Evolutionary conservation across 345 rosid species (phyloP).

Genomic region (Sisymbrium irio): DNA sequence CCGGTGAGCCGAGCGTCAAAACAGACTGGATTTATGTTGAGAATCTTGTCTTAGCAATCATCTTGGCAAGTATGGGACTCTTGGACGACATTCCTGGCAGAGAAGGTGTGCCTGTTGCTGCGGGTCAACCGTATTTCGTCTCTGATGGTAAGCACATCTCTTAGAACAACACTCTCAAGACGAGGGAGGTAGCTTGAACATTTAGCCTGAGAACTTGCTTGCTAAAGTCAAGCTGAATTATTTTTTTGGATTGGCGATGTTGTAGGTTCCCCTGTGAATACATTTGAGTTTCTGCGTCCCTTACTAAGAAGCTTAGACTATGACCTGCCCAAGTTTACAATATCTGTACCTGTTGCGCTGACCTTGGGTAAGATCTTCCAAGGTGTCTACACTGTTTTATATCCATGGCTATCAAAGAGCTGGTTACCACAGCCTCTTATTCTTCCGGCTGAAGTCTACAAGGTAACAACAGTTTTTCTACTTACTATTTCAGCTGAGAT

Average conservation of each 20-base stretch:
- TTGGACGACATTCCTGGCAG: constrained; percentile 79
- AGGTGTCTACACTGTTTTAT: constrained; percentile 56
- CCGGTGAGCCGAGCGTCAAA: constrained; percentile 69
- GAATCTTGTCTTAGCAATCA: constrained; percentile 75
- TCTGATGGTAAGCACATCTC: constrained; percentile 69
- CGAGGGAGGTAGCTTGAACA: background rate
- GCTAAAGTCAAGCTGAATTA: background rate
- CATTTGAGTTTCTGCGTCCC: constrained; percentile 75
- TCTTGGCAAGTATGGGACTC: constrained; percentile 90
- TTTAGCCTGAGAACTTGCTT: background rate
- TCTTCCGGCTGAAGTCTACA: constrained; percentile 91
- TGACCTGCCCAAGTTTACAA: constrained; percentile 55
- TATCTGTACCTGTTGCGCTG: constrained; percentile 59
- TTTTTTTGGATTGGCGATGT: background rate
- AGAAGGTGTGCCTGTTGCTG: constrained; percentile 66
- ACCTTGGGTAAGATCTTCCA: constrained; percentile 55
- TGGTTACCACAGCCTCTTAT: constrained; percentile 90
- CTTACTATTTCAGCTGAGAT: background rate
- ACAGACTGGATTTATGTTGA: constrained; percentile 88
- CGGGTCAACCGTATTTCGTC: constrained; percentile 91
- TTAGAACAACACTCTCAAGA: background rate
- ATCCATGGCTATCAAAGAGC: constrained; percentile 73
- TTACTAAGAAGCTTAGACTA: constrained; percentile 70
- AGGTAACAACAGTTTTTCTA: constrained; percentile 46
- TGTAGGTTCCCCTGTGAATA: constrained; percentile 79